phyloP scores from a whole-genome alignment of 2,329 filamentous ascomycete species.

The Dactylonectria estremocensis region DNA sequence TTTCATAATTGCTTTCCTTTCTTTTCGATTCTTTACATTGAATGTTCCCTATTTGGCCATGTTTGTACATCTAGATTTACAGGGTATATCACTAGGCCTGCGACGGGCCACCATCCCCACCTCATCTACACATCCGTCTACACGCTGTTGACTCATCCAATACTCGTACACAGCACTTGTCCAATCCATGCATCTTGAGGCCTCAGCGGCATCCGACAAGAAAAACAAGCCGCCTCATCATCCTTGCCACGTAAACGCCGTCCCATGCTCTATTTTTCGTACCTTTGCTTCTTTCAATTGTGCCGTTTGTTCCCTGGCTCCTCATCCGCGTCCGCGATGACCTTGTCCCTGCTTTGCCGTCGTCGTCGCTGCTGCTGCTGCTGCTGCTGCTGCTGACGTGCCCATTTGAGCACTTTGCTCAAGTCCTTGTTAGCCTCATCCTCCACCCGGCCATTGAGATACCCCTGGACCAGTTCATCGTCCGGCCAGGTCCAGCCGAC shows the following conservation, averaged over 20 bases:
- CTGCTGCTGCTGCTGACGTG: slow-evolving; percentile 28
- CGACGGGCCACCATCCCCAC: slow-evolving; percentile 9
- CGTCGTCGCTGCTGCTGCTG: slow-evolving; percentile 23
- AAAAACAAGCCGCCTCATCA: slow-evolving; percentile 16
- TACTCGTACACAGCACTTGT: slow-evolving; percentile 22
- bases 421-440: slow-evolving; percentile 47
- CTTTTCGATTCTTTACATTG: not conserved
- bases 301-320: not conserved
- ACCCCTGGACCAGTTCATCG: slow-evolving; percentile 54
- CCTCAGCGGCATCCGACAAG: slow-evolving; percentile 1
- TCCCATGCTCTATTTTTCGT: slow-evolving; percentile 6
- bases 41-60: slow-evolving; percentile 14
- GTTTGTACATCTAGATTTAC: slow-evolving; percentile 30
- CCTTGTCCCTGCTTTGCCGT: slow-evolving; percentile 15
- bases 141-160: slow-evolving; percentile 12
- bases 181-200: slow-evolving; percentile 11
- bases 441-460: slow-evolving; percentile 45
- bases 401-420: slow-evolving; percentile 44
- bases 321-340: slow-evolving; percentile 21
- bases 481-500: slow-evolving; percentile 58
- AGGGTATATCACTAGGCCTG: slow-evolving; percentile 23
- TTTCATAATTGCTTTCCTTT: slow-evolving; percentile 6
- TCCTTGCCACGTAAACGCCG: slow-evolving; percentile 31
- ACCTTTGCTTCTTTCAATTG: not conserved
- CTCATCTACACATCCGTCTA: slow-evolving; percentile 8